phyloP scores from a whole-genome alignment of 2,329 filamentous ascomycete genomes.

The Fusarium torulosum region DNA sequence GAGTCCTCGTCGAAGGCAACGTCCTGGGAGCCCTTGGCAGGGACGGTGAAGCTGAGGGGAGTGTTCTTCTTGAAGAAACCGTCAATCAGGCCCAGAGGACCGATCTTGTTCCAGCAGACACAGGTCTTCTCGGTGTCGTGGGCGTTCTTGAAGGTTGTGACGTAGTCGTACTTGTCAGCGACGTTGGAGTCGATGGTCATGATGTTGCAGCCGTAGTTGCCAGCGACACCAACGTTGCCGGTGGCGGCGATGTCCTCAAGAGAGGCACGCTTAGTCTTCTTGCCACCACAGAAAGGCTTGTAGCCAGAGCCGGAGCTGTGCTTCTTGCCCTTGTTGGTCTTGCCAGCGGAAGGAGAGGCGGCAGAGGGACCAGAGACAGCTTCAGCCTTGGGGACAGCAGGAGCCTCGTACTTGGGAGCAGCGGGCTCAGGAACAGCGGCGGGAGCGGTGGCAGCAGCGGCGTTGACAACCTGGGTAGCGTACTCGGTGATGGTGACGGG shows the following conservation, averaged over 20 bases:
- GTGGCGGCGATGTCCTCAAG: conserved; percentile 59
- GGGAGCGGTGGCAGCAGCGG: conserved; percentile 14
- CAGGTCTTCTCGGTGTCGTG: conserved; percentile 54
- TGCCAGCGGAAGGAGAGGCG: background rate
- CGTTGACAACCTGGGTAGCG: conserved; percentile 34
- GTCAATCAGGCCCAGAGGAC: conserved; percentile 57
- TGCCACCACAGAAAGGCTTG: conserved; percentile 54
- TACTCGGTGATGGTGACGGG: conserved; percentile 48
- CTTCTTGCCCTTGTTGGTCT: conserved; percentile 19
- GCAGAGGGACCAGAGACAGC: background rate
- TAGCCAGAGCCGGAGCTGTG: conserved; percentile 38
- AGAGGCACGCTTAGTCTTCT: conserved; percentile 61
- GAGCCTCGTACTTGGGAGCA: conserved; percentile 2
- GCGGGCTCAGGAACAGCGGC: conserved; percentile 2
- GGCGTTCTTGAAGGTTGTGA: conserved; percentile 57
- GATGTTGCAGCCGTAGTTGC: conserved; percentile 66
- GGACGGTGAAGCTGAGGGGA: conserved; percentile 58
- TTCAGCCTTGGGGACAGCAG: conserved; percentile 15
- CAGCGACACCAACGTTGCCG: conserved; percentile 60
- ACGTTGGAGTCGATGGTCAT: conserved; percentile 57
- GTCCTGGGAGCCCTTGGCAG: conserved; percentile 53
- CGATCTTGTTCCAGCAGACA: conserved; percentile 67
- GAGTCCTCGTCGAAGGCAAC: conserved; percentile 61
- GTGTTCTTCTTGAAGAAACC: conserved; percentile 62
- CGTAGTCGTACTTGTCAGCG: conserved; percentile 60